Conservation (phyloP, 2,329 filamentous ascomycete genomes). For the Conoideocrella luteorostrata region DNA sequence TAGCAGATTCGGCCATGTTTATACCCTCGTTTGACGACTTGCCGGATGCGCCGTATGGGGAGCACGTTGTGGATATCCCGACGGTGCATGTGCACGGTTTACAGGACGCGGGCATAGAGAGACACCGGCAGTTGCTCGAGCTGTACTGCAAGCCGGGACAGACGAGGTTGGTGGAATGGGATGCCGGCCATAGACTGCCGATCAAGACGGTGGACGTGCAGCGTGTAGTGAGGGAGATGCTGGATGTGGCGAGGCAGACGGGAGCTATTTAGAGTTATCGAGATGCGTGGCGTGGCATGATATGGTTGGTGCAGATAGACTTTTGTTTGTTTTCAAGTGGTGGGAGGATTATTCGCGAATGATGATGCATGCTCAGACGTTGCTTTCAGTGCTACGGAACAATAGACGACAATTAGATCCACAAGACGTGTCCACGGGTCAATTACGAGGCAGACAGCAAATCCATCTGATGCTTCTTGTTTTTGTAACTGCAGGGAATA, state of each 20-base stretch:
- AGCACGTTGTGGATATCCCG: slow-evolving; percentile 24
- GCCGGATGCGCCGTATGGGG: slow-evolving; percentile 42
- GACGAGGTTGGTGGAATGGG: slow-evolving; percentile 61
- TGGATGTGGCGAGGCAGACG: slow-evolving; percentile 17
- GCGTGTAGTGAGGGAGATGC: slow-evolving; percentile 19
- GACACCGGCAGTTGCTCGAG: slow-evolving; percentile 42
- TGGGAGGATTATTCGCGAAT: too few relatives aligned
- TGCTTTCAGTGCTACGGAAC: too few relatives aligned
- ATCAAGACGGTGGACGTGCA: slow-evolving; percentile 62
- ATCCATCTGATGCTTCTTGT: too few relatives aligned
- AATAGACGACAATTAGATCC: too few relatives aligned
- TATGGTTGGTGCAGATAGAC: too few relatives aligned
- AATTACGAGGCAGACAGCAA: too few relatives aligned
- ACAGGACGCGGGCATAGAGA: slow-evolving; percentile 54
- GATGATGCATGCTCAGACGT: too few relatives aligned
- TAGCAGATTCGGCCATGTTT: slow-evolving; percentile 17
- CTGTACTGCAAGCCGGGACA: slow-evolving; percentile 53
- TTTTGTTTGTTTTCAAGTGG: too few relatives aligned
- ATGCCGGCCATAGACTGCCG: slow-evolving; percentile 64
- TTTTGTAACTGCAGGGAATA: too few relatives aligned
- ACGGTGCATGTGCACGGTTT: slow-evolving; percentile 39
- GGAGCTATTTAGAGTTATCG: slow-evolving; percentile 8
- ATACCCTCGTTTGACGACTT: slow-evolving; percentile 20
- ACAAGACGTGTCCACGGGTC: too few relatives aligned
- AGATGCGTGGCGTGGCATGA: too few relatives aligned